These are phyloP conservation scores for Capsicum baccatum DNA, from an alignment of 257 asterid species.

Conservation along the genomic window DNA sequence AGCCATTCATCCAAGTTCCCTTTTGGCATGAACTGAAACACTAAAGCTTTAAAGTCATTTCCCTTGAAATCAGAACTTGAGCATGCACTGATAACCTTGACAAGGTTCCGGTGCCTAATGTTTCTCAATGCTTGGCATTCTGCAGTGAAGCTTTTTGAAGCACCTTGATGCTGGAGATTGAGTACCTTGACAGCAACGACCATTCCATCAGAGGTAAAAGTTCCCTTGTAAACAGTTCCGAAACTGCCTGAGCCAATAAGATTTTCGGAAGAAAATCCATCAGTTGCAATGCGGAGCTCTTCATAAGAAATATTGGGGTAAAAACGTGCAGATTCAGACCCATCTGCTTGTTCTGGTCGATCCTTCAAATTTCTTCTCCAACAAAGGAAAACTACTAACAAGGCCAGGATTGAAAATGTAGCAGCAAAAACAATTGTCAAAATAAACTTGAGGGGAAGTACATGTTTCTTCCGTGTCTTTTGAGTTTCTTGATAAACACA, in stretches of 20 bases:
- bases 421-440: conserved; percentile 28
- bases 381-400: conserved; percentile 40
- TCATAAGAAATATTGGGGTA: conserved; percentile 45
- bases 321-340: not conserved
- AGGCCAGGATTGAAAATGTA: conserved; percentile 35
- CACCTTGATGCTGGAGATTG: conserved; percentile 47
- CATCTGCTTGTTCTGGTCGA: not conserved
- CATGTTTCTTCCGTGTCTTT: conserved; percentile 23
- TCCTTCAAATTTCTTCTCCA: conserved; percentile 28
- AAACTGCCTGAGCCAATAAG: conserved; percentile 52
- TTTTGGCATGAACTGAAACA: conserved; percentile 50
- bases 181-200: conserved; percentile 55
- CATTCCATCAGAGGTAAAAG: conserved; percentile 39
- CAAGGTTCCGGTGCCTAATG: conserved; percentile 54
- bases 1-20: conserved; percentile 62
- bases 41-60: conserved; percentile 56
- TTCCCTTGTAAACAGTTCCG: conserved; percentile 53
- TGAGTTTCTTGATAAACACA: conserved; percentile 31
- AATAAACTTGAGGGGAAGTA: conserved; percentile 30
- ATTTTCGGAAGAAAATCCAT: conserved; percentile 44
- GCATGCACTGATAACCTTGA: conserved; percentile 56
- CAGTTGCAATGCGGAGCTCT: conserved; percentile 48
- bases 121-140: conserved; percentile 57
- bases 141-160: conserved; percentile 51
- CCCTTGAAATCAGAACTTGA: conserved; percentile 50